Evolutionary conservation across 1,284 basidiomycete species (phyloP), one percentile per base, ranked within the genome.

Genomic region (Exsudoporus floridanus): DNA sequence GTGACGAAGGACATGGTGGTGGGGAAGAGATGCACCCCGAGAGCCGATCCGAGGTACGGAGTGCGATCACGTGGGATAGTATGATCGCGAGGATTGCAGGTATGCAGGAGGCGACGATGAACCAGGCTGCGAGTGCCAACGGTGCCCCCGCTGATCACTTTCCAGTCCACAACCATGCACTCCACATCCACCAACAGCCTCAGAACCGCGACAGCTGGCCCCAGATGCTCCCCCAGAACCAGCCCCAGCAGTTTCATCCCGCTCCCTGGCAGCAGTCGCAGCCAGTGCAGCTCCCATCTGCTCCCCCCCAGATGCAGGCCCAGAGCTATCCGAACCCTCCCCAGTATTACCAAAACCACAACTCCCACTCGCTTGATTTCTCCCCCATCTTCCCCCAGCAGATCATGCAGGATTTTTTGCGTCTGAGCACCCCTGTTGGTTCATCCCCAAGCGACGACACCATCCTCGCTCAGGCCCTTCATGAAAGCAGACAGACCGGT

Each of bases 371-470:
- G 12, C 46, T 69, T 21, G 69, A 71, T 49, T 46, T 69, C 28
- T 50, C 70, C 6, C 67, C 76, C 14, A 63, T 74, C 46, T 58
- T 82, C 31, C 73, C 77, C 16, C 77, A 73, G 46, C 78, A 82
- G 58, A 63, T 82, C 25, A 63, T 81, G 51, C 78, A 80, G 47
- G 82, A 84, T 54, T 77, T 78, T 36, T 65, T 80, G 28, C 74
- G 76, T 19, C 67, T 83, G 51, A 78, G 76, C 25, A 66, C 73
- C 10, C 82, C 82, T n/a, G 82, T 86, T 4, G 79, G 78, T 18
- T 69, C 71, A 8, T 70, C 70, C 27, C 61, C 58, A 38, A 68
- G 74, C 19, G 84, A 87, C 60, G 83, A 86, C 50, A 74, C 75
- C 10, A 62, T 77, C 10, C 74, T 86, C 16, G 70, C 84, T 8